Evolutionary conservation across 2,329 filamentous ascomycete genomes (phyloP).

Genomic region (Aspergillus arachidicola): DNA sequence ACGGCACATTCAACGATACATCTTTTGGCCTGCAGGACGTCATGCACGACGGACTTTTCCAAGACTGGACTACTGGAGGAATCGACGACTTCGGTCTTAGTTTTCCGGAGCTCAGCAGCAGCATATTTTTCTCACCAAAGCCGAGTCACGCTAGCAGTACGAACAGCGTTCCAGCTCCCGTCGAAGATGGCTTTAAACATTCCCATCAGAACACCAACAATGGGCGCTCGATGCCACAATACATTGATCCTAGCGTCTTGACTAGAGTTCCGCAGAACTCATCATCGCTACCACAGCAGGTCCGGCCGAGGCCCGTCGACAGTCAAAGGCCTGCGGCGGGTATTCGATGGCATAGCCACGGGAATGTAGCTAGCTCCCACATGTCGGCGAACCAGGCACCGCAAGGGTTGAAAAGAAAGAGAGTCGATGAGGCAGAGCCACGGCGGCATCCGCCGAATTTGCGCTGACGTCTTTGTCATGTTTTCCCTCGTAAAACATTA

Average conservation of each 20-base stretch:
- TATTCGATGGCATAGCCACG: not conserved
- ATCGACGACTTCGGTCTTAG: not conserved
- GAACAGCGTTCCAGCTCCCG: not conserved
- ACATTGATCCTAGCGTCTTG: not conserved
- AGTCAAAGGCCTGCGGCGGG: not conserved
- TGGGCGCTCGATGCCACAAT: not conserved
- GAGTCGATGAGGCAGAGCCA: not conserved
- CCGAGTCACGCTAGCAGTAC: not conserved
- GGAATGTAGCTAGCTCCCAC: no score
- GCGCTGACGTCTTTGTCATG: not conserved
- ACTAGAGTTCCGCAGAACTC: not conserved
- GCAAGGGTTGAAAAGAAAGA: not conserved
- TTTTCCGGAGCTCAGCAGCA: not conserved
- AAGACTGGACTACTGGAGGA: not conserved
- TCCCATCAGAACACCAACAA: not conserved
- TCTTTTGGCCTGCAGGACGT: not conserved
- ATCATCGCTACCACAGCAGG: not conserved
- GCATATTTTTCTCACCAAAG: not conserved
- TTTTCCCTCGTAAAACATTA: not conserved
- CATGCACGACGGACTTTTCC: not conserved
- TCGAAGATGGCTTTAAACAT: not conserved
- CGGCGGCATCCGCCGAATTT: not conserved
- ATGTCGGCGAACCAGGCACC: not conserved
- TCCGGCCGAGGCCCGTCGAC: not conserved
- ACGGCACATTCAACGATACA: not conserved